Percentiles rank a stretch among this genome's conserved stretches.
phyloP scores from a whole-genome alignment of 75 land plant genomes.

The Chamaecyparis obtusa region DNA sequence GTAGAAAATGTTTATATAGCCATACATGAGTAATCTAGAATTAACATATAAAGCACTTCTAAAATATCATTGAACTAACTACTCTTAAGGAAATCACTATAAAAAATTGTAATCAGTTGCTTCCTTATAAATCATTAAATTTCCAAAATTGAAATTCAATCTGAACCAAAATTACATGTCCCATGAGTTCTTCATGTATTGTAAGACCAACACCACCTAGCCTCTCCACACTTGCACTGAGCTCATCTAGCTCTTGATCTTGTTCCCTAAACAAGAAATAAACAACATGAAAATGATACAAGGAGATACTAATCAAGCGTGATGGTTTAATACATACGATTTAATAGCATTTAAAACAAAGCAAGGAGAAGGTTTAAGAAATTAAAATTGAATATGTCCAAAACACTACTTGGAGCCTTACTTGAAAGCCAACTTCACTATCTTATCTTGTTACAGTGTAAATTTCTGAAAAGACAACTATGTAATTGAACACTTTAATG shows the following conservation, averaged over 20 bases:
- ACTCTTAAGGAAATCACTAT: neutral
- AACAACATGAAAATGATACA: neutral
- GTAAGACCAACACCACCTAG: slow-evolving; percentile 91
- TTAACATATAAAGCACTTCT: neutral
- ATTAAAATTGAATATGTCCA: neutral
- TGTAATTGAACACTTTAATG: neutral
- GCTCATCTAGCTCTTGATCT: slow-evolving; percentile 91
- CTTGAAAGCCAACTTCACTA: neutral
- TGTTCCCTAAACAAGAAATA: slow-evolving; percentile 63
- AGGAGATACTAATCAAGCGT: neutral
- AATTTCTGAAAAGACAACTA: neutral
- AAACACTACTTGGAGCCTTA: neutral
- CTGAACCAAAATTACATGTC: slow-evolving; percentile 51
- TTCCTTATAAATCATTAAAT: neutral
- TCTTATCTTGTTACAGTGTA: neutral
- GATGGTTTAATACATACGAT: neutral
- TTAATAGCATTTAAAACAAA: neutral
- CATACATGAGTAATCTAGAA: neutral
- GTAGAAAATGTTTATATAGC: neutral
- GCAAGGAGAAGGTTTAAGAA: neutral
- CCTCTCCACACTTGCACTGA: slow-evolving; percentile 89
- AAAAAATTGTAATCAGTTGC: neutral
- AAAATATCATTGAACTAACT: neutral
- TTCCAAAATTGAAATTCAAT: neutral
- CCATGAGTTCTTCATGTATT: slow-evolving; percentile 87